Percentiles rank a stretch among this genome's conserved stretches.
Conservation (phyloP, 2,329 filamentous ascomycete species). For the Fusarium newnesense region DNA sequence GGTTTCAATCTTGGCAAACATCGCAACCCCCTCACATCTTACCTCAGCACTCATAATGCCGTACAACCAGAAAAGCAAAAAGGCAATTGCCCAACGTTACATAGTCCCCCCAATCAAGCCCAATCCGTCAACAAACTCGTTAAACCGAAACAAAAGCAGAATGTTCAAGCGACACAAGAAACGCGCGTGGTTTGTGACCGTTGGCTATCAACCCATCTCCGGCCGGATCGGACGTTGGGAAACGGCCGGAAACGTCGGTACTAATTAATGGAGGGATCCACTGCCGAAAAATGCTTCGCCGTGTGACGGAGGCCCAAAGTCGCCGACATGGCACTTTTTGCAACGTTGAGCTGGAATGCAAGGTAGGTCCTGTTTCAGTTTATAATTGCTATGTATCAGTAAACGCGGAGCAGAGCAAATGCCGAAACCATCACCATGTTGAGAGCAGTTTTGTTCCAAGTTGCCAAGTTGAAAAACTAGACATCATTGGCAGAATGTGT, state of each 20-base stretch:
- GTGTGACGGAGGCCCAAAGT: conserved; percentile 21
- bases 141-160: conserved; percentile 29
- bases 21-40: neutral
- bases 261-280: conserved; percentile 11
- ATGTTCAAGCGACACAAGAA: conserved; percentile 8
- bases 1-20: neutral
- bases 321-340: conserved; percentile 2
- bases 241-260: conserved; percentile 43
- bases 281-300: conserved; percentile 23
- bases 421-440: neutral
- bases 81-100: conserved; percentile 29
- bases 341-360: neutral
- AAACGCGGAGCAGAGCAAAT: neutral
- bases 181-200: conserved; percentile 9
- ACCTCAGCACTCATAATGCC: neutral
- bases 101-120: conserved; percentile 8
- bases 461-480: neutral
- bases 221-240: conserved; percentile 26
- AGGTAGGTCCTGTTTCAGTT: neutral
- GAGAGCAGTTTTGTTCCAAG: neutral
- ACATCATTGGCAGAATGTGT: conserved; percentile 4
- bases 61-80: conserved; percentile 5
- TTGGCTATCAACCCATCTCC: neutral
- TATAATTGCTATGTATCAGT: neutral
- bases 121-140: conserved; percentile 24